A percentile compares a stretch with the other conserved stretches of the same genome.
These are phyloP conservation scores for Henckelia pumila DNA, from an alignment of 257 asterid genomes.

Conservation along the genomic window DNA sequence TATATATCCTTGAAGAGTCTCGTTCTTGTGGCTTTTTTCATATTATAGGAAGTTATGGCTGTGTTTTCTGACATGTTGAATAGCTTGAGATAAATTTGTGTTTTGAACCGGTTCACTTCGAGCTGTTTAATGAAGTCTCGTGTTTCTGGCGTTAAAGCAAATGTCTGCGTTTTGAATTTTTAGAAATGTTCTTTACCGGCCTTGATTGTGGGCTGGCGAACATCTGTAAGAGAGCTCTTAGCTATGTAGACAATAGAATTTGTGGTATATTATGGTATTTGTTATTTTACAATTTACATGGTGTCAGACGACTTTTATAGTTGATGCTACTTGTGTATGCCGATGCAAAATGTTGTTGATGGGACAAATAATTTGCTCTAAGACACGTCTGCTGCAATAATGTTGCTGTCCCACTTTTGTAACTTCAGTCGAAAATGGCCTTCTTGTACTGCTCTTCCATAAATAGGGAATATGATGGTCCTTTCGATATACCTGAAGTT, in stretches of 20 bases:
- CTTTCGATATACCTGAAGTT: not conserved
- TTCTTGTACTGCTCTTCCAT: not conserved
- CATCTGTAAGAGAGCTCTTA: not conserved
- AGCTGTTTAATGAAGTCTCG: slow-evolving; percentile 15
- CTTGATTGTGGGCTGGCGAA: not conserved
- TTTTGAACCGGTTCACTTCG: slow-evolving; percentile 7
- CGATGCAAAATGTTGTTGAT: not conserved
- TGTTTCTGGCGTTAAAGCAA: not conserved
- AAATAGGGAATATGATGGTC: not conserved
- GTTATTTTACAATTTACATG: not conserved
- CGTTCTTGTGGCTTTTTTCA: not conserved
- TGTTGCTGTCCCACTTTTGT: too few species aligned
- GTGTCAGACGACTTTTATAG: not conserved
- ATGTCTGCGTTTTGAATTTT: slow-evolving; percentile 9
- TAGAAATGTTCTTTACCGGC: not conserved
- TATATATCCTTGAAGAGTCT: not conserved
- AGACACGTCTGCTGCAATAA: too few species aligned
- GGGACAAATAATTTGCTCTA: too few species aligned
- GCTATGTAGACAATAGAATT: slow-evolving; percentile 9
- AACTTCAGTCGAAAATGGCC: not conserved
- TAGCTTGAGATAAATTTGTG: not conserved
- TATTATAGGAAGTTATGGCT: not conserved
- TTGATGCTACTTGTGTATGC: not conserved
- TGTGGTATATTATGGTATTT: not conserved
- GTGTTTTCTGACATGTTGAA: not conserved